Percentiles rank a stretch among this genome's conserved stretches.
Conservation (phyloP, 345 rosid species). For the Brassica napus region Da-Ae NC_063447.1:2142501-2143000, state of each 20-base stretch:
- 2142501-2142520: neutral
- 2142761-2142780: slow-evolving; percentile 16
- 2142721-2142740: slow-evolving; percentile 28
- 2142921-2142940: no score
- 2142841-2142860: slow-evolving; percentile 18
- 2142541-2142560: neutral
- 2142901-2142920: neutral
- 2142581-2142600: neutral
- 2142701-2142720: slow-evolving; percentile 38
- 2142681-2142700: slow-evolving; percentile 32
- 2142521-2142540: neutral
- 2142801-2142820: neutral
- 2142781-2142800: slow-evolving; percentile 18
- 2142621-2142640: neutral
- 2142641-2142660: neutral
- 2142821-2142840: slow-evolving; percentile 30
- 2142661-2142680: slow-evolving; percentile 31
- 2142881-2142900: slow-evolving; percentile 22
- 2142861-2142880: neutral
- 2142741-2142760: slow-evolving; percentile 32
- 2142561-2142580: neutral
- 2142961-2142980: slow-evolving; percentile 19
- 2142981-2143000: slow-evolving; percentile 12
- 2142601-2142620: neutral
- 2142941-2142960: slow-evolving; percentile 15